A percentile compares a stretch with the other conserved stretches of the same genome.
phyloP scores from a whole-genome alignment of 768 basidiomycete species.

The Lactifluus rugatus region DNA sequence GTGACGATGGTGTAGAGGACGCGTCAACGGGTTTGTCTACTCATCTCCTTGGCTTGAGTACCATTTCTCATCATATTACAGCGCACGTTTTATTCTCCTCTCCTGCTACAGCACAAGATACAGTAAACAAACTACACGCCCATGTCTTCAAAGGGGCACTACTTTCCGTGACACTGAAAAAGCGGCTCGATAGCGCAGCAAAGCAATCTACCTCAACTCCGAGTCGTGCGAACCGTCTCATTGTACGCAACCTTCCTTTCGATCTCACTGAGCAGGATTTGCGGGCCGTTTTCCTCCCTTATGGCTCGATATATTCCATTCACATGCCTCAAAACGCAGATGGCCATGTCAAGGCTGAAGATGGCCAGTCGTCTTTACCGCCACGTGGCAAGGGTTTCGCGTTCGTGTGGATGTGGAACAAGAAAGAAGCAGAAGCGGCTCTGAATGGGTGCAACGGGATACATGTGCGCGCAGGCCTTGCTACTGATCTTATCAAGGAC shows the following conservation, averaged over 20 bases:
- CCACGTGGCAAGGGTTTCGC: constrained; percentile 71
- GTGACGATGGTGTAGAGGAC: constrained; percentile 37
- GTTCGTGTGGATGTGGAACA: constrained; percentile 88
- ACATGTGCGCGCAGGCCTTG: constrained; percentile 22
- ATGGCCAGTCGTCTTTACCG: constrained; percentile 10
- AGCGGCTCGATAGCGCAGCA: constrained; percentile 60
- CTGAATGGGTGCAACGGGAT: constrained; percentile 23
- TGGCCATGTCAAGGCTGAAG: constrained; percentile 25
- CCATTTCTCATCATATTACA: constrained; percentile 20
- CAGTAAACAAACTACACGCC: constrained; percentile 75
- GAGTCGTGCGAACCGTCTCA: constrained; percentile 69
- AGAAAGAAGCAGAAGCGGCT: constrained; percentile 51
- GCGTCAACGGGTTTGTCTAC: constrained; percentile 37
- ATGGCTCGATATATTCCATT: constrained; percentile 80
- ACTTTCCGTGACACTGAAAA: constrained; percentile 83
- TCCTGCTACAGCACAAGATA: constrained; percentile 56
- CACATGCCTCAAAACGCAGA: constrained; percentile 51
- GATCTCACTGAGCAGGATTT: constrained; percentile 78
- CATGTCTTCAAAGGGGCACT: constrained; percentile 86
- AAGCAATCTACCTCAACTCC: constrained; percentile 42
- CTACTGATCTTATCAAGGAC: constrained; percentile 23
- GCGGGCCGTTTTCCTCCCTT: constrained; percentile 74
- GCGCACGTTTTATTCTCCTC: constrained; percentile 69
- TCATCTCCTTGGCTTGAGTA: not conserved
- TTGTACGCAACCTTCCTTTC: constrained; percentile 85